These are phyloP conservation scores for Trichosanthes cucumerina DNA, from an alignment of 306 rosid species.

Conservation along the genomic window DNA sequence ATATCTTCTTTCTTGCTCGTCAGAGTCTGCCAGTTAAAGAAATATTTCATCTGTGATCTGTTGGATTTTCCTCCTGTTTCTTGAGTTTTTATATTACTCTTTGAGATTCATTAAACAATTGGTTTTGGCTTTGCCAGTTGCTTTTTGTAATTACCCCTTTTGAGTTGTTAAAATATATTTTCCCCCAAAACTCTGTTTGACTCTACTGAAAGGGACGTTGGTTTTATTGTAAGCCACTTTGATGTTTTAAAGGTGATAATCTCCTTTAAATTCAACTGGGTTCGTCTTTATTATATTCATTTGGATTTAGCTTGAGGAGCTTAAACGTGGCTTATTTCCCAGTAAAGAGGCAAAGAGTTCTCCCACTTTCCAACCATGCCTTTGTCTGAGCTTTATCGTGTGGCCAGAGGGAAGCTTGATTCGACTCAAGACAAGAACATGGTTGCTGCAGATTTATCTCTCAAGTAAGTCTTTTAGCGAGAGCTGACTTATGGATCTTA, in stretches of 20 bases:
- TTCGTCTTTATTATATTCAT: slow-evolving; percentile 5
- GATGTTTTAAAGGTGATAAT: background rate
- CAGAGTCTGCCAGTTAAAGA: background rate
- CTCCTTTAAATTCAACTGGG: slow-evolving; percentile 1
- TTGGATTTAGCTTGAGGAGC: slow-evolving; percentile 15
- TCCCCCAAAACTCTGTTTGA: background rate
- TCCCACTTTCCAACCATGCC: slow-evolving; percentile 51
- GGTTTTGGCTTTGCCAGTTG: background rate
- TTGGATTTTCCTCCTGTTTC: background rate
- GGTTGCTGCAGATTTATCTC: slow-evolving; percentile 30
- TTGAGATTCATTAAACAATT: background rate
- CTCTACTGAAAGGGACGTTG: slow-evolving; percentile 4
- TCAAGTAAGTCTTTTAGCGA: slow-evolving; percentile 46
- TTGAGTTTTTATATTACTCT: background rate
- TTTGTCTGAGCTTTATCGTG: slow-evolving; percentile 66
- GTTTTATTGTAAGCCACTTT: background rate
- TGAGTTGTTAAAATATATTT: background rate
- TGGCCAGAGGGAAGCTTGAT: slow-evolving; percentile 49
- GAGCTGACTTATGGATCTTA: slow-evolving; percentile 3
- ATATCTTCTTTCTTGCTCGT: background rate
- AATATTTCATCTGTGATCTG: background rate
- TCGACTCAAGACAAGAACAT: slow-evolving; percentile 31
- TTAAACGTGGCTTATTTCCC: slow-evolving; percentile 12
- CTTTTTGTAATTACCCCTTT: background rate
- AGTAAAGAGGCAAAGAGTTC: slow-evolving; percentile 12